Evolutionary conservation across 805 yeast species (phyloP).

Genomic region (Candida argentea): DNA sequence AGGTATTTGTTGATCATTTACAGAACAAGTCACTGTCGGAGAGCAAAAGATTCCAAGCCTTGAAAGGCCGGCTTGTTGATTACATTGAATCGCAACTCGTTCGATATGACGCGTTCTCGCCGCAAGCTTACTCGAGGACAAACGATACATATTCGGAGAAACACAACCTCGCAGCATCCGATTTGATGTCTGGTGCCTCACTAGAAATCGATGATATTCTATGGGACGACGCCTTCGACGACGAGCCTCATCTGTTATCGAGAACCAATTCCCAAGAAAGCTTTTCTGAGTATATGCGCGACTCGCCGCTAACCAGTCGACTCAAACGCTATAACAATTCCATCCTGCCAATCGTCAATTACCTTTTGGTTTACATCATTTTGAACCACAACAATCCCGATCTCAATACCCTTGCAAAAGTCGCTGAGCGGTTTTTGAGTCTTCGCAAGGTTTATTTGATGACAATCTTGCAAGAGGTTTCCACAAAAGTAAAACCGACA

Average conservation of each 20-base stretch:
- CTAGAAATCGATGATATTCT: conserved; percentile 1
- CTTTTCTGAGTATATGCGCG: conserved; percentile 3
- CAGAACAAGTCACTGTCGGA: conserved; percentile 5
- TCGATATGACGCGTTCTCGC: conserved; percentile 9
- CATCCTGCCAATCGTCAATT: conserved; percentile 20
- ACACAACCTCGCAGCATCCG: conserved; percentile 8
- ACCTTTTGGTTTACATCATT: conserved; percentile 21
- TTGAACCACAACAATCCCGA: conserved; percentile 11
- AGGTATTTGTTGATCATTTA: conserved; percentile 12
- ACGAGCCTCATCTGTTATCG: conserved; percentile 9
- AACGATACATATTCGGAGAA: conserved; percentile 9
- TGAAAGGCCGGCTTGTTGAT: conserved; percentile 14
- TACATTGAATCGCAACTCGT: conserved; percentile 19
- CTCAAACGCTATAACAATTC: conserved; percentile 7
- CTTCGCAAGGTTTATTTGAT: conserved; percentile 14
- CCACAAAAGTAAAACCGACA: neutral
- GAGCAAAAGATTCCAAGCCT: conserved; percentile 7
- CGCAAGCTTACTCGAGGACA: conserved; percentile 8
- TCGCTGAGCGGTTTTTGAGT: conserved; percentile 14
- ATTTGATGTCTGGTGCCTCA: conserved; percentile 3
- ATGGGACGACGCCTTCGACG: conserved; percentile 8
- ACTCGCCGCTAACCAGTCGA: too few relatives aligned
- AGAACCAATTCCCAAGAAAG: conserved; percentile 2
- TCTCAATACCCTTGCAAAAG: conserved; percentile 9
- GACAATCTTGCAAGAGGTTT: conserved; percentile 4